Conservation (phyloP, 2,329 filamentous ascomycete species). For the Botrytis deweyae region DNA sequence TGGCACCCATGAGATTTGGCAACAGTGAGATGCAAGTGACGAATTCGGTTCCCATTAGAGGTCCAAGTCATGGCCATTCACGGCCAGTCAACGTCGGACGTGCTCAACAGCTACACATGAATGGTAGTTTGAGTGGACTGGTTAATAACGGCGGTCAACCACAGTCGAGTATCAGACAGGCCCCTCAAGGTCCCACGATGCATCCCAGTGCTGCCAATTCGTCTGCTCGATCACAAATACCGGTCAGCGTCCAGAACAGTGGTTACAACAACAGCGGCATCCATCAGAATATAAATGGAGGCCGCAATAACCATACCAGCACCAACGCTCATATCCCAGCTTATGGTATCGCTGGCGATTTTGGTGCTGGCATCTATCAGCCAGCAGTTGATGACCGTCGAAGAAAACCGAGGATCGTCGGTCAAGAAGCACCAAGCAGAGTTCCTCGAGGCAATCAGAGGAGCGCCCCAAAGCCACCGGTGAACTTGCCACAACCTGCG, state of each 20-base stretch:
- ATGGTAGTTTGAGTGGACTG: rapidly evolving
- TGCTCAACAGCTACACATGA: neutral
- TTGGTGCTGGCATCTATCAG: neutral
- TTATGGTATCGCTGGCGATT: neutral
- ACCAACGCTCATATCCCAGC: neutral
- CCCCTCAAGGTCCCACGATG: no score
- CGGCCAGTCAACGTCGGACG: no score
- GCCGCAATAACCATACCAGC: neutral
- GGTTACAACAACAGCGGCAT: neutral
- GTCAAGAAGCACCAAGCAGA: neutral
- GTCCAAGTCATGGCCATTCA: no score
- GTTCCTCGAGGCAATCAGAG: neutral
- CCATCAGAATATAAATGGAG: rapidly evolving
- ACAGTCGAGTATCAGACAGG: rapidly evolving
- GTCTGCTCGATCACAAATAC: neutral
- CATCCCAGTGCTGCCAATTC: no score
- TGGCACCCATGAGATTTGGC: no score
- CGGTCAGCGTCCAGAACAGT: rapidly evolving
- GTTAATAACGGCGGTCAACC: neutral
- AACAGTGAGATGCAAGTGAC: no score
- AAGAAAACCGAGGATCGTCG: neutral
- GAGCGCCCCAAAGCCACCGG: neutral
- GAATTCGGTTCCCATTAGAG: no score
- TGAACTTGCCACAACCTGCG: neutral
- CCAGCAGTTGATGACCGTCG: neutral